Base-by-base conservation (phyloP, 495 filamentous ascomycete genomes). In the Penicillium cataractarum region DNA sequence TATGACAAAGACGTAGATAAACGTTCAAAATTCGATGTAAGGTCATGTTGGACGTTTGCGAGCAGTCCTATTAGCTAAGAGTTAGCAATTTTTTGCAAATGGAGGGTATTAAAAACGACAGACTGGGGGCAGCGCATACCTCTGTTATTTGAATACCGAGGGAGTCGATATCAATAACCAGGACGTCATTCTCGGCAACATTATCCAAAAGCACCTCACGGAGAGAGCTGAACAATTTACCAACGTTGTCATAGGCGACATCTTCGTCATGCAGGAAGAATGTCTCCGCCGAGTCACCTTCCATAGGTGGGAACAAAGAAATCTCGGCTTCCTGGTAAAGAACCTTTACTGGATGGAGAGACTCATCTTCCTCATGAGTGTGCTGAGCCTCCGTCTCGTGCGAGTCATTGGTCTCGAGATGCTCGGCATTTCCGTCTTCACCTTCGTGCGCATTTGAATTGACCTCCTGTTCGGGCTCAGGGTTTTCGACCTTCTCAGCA, bases 191-290 rank as follows among this genome's bases (percentile, higher is more conserved):
- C 31, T 86, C 78, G 21, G 76, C 73, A 22, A 95, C 80, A 65
- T 89, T 90, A 21, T 89, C 82, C 31, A 79, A 77, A 60, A 97
- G 84, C 7, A 92, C 83, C 27, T 80, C 71, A 44, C 91, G 88
- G 62, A 91, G 84, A 33, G 84, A 84, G 42, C 78, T 69, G 53
- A 97, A 80, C 22, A 97, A 78, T 33, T 83, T 78, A 24, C 74
- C 71, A 29, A 97, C 74, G 17, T 78, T 78, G 21, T 82, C 69
- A 51, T 87, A 82, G 17, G 87, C 80, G 1, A 89, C 76, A 24
- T 80, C 77, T 63, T 86, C 82, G 65, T 93, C 88, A 59, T 87
- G 80, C 13, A 97, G 82, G 55, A 96, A 91, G 66, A 86, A 96
- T 10, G 84, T 84, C 51, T 91, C 86, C 0, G 87, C 80, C 56